Conservation (phyloP, 169 alveolate genomes). For the Babesia gibsoni region DNA sequence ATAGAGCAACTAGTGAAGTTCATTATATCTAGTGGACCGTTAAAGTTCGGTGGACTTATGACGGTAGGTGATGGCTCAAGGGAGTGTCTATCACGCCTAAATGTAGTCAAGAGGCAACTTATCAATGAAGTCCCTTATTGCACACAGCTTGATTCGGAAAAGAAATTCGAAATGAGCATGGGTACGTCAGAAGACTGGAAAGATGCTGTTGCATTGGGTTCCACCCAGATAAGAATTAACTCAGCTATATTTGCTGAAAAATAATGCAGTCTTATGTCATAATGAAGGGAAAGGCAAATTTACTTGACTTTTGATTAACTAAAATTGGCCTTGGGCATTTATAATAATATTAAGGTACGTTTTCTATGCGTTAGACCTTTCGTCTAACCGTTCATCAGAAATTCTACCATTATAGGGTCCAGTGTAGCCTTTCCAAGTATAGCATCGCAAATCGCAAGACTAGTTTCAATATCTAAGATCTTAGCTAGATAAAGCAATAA, state of each 20-base stretch:
- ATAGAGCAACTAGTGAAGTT: constrained; percentile 66
- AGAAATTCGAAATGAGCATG: constrained; percentile 82
- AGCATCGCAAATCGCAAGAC: constrained; percentile 79
- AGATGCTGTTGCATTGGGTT: constrained; percentile 85
- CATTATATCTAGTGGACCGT: constrained; percentile 72
- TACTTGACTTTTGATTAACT: too few species aligned
- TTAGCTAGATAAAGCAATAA: constrained; percentile 85
- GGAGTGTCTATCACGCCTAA: constrained; percentile 50
- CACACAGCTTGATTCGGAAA: constrained; percentile 37
- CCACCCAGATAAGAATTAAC: constrained; percentile 90
- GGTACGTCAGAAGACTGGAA: constrained; percentile 92
- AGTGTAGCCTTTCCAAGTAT: constrained; percentile 62
- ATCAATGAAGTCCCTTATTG: constrained; percentile 53
- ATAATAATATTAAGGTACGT: neutral
- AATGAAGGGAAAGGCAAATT: neutral
- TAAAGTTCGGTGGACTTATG: constrained; percentile 90
- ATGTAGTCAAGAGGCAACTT: constrained; percentile 10
- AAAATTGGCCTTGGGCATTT: too few species aligned
- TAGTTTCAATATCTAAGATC: constrained; percentile 87
- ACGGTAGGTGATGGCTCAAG: constrained; percentile 81
- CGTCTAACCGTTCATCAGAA: constrained; percentile 8
- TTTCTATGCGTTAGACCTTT: neutral
- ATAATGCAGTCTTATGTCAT: neutral
- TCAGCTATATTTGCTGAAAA: constrained; percentile 76
- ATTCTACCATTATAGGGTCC: constrained; percentile 57